Percentiles rank a stretch among this genome's conserved stretches.
Evolutionary conservation across 139 green algal species (phyloP).

Genomic region (Chlorella sp.): DNA sequence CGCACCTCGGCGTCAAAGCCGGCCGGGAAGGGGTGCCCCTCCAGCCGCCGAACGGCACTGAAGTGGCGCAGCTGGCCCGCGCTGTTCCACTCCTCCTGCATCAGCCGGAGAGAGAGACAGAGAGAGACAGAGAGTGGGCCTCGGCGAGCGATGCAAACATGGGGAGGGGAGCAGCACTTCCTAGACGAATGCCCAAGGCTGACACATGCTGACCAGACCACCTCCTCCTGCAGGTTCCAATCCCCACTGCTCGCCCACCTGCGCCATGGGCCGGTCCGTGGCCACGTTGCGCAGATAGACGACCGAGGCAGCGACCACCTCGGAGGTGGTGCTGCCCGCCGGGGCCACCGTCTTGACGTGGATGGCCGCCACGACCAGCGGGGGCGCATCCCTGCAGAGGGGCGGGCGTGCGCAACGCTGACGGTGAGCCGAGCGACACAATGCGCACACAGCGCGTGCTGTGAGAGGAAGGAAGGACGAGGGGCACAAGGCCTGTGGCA

Average conservation of each 20-base stretch:
- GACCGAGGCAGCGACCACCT: conserved; percentile 82
- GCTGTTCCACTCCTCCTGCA: conserved; percentile 69
- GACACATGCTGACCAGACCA: no score
- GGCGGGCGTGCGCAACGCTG: not conserved
- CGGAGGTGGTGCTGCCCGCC: conserved; percentile 60
- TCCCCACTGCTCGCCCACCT: conserved; percentile 35
- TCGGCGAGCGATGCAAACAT: no score
- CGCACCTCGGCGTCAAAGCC: conserved; percentile 83
- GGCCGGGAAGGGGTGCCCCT: conserved; percentile 76
- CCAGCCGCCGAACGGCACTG: conserved; percentile 79
- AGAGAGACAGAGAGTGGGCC: no score
- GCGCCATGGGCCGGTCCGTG: conserved; percentile 32
- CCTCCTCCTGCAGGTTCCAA: no score
- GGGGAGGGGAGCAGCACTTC: no score
- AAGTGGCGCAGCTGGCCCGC: conserved; percentile 78
- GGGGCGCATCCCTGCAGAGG: conserved; percentile 61
- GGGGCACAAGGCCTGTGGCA: no score
- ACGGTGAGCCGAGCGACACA: no score
- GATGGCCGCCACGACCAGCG: conserved; percentile 85
- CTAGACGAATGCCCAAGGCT: no score
- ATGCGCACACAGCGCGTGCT: no score
- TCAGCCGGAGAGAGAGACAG: no score
- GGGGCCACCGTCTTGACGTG: conserved; percentile 88
- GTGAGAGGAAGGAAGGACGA: no score
- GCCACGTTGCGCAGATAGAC: conserved; percentile 59